Base-by-base conservation (phyloP, 2,329 filamentous ascomycete genomes). In the Cladosporium sp. region DNA sequence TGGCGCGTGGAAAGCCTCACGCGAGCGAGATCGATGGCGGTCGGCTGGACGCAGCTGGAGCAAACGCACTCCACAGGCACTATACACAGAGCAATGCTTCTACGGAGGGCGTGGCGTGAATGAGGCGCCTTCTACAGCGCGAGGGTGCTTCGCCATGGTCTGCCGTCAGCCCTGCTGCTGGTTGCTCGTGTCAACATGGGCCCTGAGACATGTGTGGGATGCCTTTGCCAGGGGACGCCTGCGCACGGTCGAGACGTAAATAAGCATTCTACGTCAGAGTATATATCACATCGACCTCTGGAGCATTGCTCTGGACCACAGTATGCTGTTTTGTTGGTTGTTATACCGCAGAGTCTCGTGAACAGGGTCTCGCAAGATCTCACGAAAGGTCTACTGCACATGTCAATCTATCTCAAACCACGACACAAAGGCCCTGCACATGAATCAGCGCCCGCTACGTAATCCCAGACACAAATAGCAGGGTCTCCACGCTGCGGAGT, bases 1-100 rank as follows among this genome's bases (percentile, higher is more conserved):
- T 56, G 54, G 54, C 19, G 25, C 30, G 34, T n/a, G 40, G 40
- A 47, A 36, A 36, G 50, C 25, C 52, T 55, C 52, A 55, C 52
- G 39, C 52, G 52, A 55, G 52, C 52, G 40, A 47, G 52, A 55
- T 55, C 40, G 39, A 55, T 11, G 52, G 39, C 19, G 22, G 43
- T 28, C 28, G 40, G 43, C 52, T 55, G 40, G 40, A 47, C 14
- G 52, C 52, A 22, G 19, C 40, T 34, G n/a, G 28, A 9, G 40
- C 30, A 45, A 55, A 55, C 17, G 43, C 51, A 43, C 36, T 5
- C 12, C 36, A 39, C 19, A 30, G 15, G 22, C 17, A 28, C 43
- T 9, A 34, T 34, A 36, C 15, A 15, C 7, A 12, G 30, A 12
- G 11, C 11, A 8, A 34, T 34, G 11, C 51, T 36, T 6, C n/a